Base-by-base conservation (phyloP, 495 filamentous ascomycete genomes). In the Penicillium pancosmium region DNA sequence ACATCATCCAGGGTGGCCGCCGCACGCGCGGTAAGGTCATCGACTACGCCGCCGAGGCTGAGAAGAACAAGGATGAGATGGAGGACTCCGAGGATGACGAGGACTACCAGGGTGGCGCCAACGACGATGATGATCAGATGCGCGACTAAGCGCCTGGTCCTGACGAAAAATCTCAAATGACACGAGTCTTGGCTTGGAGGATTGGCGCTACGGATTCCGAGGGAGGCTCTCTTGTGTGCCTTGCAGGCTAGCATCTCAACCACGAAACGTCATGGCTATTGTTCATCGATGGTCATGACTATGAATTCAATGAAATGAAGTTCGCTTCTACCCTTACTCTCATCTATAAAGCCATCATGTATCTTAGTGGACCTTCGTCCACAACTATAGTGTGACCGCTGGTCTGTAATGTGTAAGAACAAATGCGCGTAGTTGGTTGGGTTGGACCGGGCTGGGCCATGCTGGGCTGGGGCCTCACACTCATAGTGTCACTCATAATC, bases 11-110 rank as follows among this genome's bases (percentile, higher is more conserved):
- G 9, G 80, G 75, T 57, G 89, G 89, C 68, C 83, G 88, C 43
- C 93, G 94, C 72, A 98, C 94, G 40, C 93, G 94, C 63, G 88
- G 90, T 62, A 88, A 88, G 69, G 72, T 76, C 41, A 91, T 95
- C 62, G 88, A 96, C 78, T 95, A 88, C 70, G 88, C 86, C 62
- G 88, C 92, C 72, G 90, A 90, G 10, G 88, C 88, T n/a, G 73
- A 84, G 65, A 73, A 80, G 49, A 72, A 73, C 50, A 65, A 68
- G 61, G 88, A 86, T 12, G 79, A 80, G 38, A 84, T 86, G 43
- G 89, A 89, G 2, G 89, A 92, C 27, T 89, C 91, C 3, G 88
- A 93, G 0, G 91, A 94, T 12, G 90, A 93, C 38, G 88, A 91
- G 48, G 79, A 81, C 60, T 76, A 77, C 54, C 68, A 68, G 51